A percentile compares a stretch with the other conserved stretches of the same genome.
phyloP scores from a whole-genome alignment of 2,329 filamentous ascomycete genomes.

The Aspergillus fumigatiaffinis region DNA sequence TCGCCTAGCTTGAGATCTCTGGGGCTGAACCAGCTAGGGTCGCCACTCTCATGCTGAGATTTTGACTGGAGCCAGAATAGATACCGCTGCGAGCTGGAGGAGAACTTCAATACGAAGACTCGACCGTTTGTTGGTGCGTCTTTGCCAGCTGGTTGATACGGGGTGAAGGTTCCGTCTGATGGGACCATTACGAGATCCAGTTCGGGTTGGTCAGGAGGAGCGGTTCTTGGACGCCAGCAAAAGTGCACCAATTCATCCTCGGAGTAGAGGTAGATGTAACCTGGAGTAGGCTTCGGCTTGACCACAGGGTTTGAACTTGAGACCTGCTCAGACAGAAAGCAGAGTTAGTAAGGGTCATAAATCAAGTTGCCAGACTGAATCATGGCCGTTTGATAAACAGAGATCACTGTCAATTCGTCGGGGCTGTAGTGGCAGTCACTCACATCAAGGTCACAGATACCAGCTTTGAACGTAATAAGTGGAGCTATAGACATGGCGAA shows the following conservation, averaged over 20 bases:
- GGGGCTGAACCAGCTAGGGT: conserved; percentile 75
- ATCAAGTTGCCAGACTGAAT: background rate
- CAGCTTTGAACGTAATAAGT: conserved; percentile 94
- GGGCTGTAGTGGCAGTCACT: conserved; percentile 31
- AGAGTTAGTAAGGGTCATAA: conserved; percentile 8
- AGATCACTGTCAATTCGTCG: conserved; percentile 1
- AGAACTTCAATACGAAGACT: conserved; percentile 90
- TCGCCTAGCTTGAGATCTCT: conserved; percentile 83
- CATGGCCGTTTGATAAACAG: background rate
- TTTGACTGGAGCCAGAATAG: conserved; percentile 97
- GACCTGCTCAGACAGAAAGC: conserved; percentile 30
- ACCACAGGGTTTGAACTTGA: conserved; percentile 65
- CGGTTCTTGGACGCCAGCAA: conserved; percentile 85
- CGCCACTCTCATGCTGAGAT: conserved; percentile 66
- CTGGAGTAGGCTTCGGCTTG: conserved; percentile 66
- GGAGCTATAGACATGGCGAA: conserved; percentile 73
- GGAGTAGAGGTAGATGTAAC: conserved; percentile 87
- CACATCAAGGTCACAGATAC: conserved; percentile 81
- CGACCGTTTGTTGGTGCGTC: conserved; percentile 73
- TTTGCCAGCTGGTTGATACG: conserved; percentile 66
- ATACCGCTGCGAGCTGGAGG: conserved; percentile 83
- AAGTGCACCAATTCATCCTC: conserved; percentile 97
- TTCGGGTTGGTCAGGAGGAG: conserved; percentile 67
- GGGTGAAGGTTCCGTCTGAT: conserved; percentile 78
- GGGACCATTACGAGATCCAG: conserved; percentile 94